phyloP scores from a whole-genome alignment of 257 asterid genomes.

The Nicotiana tabacum region DNA sequence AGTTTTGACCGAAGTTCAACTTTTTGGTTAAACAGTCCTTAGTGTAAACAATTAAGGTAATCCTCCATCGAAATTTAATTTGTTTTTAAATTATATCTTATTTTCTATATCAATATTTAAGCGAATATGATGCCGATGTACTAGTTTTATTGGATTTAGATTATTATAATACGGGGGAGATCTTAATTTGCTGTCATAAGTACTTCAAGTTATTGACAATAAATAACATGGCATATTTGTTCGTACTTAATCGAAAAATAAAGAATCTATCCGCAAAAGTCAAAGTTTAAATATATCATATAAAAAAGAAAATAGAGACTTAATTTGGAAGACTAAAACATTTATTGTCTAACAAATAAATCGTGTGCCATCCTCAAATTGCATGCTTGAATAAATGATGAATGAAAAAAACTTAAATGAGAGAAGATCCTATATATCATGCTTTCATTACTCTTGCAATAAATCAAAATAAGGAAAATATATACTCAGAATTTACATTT shows the following conservation, averaged over 20 bases:
- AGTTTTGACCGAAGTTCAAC: too few relatives aligned
- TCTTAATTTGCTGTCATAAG: too few relatives aligned
- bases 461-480: not conserved
- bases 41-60: too few relatives aligned
- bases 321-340: not conserved
- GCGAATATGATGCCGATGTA: too few relatives aligned
- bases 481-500: not conserved
- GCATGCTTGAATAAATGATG: constrained; percentile 1
- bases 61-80: not conserved
- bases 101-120: too few relatives aligned
- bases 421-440: not conserved
- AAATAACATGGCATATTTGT: too few relatives aligned
- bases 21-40: too few relatives aligned
- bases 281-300: not conserved
- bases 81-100: not conserved
- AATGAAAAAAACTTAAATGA: constrained; percentile 1
- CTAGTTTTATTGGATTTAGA: too few relatives aligned
- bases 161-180: too few relatives aligned
- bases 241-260: not conserved
- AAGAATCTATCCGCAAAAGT: not conserved
- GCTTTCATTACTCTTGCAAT: constrained; percentile 1
- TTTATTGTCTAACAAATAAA: not conserved
- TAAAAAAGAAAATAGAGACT: not conserved
- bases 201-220: too few relatives aligned
- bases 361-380: not conserved